These are phyloP conservation scores for Metschnikowia noctiluminum DNA, from an alignment of 805 yeast species.

Conservation along the genomic window DNA sequence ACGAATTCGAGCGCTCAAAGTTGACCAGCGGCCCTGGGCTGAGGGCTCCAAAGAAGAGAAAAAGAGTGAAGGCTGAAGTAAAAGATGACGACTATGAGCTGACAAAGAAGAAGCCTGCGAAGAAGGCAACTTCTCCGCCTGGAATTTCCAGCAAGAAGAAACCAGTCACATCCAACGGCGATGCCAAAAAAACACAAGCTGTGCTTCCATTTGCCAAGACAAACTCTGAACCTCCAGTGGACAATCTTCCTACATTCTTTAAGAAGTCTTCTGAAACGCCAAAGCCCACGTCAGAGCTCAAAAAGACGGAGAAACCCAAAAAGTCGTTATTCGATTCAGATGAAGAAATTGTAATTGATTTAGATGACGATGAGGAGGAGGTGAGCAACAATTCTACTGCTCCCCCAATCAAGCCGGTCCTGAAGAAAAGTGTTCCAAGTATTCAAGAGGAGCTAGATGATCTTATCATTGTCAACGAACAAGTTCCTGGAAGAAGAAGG, in stretches of 20 bases:
- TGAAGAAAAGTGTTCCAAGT: slow-evolving; percentile 3
- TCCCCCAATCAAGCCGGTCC: background rate
- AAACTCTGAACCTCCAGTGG: slow-evolving; percentile 6
- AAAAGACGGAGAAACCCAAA: slow-evolving; percentile 6
- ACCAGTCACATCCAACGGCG: background rate
- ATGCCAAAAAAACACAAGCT: slow-evolving; percentile 6
- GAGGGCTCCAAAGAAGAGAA: slow-evolving; percentile 41
- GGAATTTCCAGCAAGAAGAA: background rate
- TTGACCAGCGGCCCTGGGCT: slow-evolving; percentile 37
- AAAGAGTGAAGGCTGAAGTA: slow-evolving; percentile 16
- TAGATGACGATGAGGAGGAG: slow-evolving; percentile 3
- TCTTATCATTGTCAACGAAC: slow-evolving; percentile 8
- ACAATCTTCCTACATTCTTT: slow-evolving; percentile 17
- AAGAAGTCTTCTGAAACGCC: slow-evolving; percentile 5
- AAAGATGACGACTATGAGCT: slow-evolving; percentile 14
- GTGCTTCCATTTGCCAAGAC: slow-evolving; percentile 8
- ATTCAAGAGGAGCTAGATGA: slow-evolving; percentile 18
- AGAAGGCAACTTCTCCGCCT: slow-evolving; percentile 5
- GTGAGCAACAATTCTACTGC: background rate
- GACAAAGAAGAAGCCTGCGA: slow-evolving; percentile 13
- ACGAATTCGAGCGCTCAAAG: slow-evolving; percentile 55
- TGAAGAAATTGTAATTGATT: slow-evolving; percentile 10
- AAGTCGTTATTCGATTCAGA: slow-evolving; percentile 16
- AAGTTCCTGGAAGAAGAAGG: slow-evolving; percentile 12
- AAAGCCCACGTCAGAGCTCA: background rate